Base-by-base conservation (phyloP, 306 rosid species). In the Quercus berberidifolia region DNA sequence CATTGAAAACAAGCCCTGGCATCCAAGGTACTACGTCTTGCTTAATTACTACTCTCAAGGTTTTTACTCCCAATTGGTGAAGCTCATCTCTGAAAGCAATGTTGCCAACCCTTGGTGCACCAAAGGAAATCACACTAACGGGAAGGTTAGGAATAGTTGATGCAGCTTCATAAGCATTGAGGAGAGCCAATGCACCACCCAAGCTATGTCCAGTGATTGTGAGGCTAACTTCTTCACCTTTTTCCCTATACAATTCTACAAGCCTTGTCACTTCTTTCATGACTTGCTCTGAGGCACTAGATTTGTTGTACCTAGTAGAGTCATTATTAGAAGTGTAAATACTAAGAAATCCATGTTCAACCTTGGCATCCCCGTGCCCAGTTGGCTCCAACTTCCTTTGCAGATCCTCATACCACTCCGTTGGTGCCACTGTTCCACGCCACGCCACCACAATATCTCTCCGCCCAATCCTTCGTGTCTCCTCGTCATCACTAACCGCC, bases 121-220 rank as follows among this genome's bases (percentile, higher is more conserved):
- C 97, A 43, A 92, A 92, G 43, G 97, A 90, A 33, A 92, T 58
- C 14, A 90, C 97, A 69, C 82, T 81, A 3, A 92, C 15, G 41
- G 87, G 87, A 10, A 87, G 71, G 3, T 72, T 69, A 1, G 87
- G 86, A 56, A 86, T 33, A 3, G 79, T 67, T 1, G 46, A 5
- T 5, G 87, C 92, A 17, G 84, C 91, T 70, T 87, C 95, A 49
- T 87, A 85, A 0, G 93, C 97, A 57, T 85, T 89, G 3, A 92
- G 83, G 57, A 87, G 60, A 15, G 95, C 91, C 76, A 92, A 57
- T 5, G 93, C 92, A 8, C 95, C 97, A 0, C 97, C 97, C 19
- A 92, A 77, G 78, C 97, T 92, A 69, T 92, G 97, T 4, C 97
- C 95, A 0, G 95, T 90, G 54, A 92, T 84, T 6, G 92, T 90